phyloP scores from a whole-genome alignment of 2,329 filamentous ascomycete genomes.

The Achaetomium macrosporum region DNA sequence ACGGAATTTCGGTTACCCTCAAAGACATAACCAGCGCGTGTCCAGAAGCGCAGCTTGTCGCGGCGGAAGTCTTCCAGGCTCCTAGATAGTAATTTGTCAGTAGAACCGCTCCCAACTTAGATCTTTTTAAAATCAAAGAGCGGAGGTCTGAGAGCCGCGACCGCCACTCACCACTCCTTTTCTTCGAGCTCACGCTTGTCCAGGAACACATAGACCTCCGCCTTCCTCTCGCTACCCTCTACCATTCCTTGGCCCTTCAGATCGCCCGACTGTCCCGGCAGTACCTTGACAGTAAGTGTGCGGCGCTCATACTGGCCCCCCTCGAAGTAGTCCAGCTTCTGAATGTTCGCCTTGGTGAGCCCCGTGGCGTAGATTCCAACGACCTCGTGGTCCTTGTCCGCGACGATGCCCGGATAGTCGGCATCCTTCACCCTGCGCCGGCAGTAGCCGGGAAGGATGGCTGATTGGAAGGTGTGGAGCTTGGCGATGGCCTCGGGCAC shows the following conservation, averaged over 20 bases:
- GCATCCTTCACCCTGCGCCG: slow-evolving; percentile 61
- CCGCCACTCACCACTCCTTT: slow-evolving; percentile 53
- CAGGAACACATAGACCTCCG: slow-evolving; percentile 62
- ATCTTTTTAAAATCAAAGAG: background rate
- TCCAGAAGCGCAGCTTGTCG: slow-evolving; percentile 60
- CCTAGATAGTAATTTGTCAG: slow-evolving; percentile 30
- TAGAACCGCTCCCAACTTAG: no score
- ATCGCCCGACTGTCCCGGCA: slow-evolving; percentile 32
- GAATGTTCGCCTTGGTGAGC: slow-evolving; percentile 69
- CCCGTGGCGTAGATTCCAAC: slow-evolving; percentile 73
- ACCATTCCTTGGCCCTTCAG: slow-evolving; percentile 36
- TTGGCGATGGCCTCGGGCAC: slow-evolving; percentile 45
- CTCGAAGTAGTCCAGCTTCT: slow-evolving; percentile 75
- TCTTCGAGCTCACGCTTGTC: slow-evolving; percentile 52
- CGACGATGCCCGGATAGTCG: slow-evolving; percentile 77
- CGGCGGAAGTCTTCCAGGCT: slow-evolving; percentile 77
- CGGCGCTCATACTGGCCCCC: slow-evolving; percentile 64
- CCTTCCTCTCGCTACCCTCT: slow-evolving; percentile 43
- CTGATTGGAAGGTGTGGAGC: slow-evolving; percentile 62
- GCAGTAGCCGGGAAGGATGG: slow-evolving; percentile 66
- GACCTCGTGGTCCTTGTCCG: slow-evolving; percentile 51
- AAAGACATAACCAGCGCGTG: slow-evolving; percentile 44
- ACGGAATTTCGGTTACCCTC: slow-evolving; percentile 31
- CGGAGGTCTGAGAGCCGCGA: background rate
- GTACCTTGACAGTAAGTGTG: slow-evolving; percentile 48